A percentile compares a stretch with the other conserved stretches of the same genome.
Conservation (phyloP, 495 filamentous ascomycete genomes). For the Clohesyomyces aquaticus region DNA sequence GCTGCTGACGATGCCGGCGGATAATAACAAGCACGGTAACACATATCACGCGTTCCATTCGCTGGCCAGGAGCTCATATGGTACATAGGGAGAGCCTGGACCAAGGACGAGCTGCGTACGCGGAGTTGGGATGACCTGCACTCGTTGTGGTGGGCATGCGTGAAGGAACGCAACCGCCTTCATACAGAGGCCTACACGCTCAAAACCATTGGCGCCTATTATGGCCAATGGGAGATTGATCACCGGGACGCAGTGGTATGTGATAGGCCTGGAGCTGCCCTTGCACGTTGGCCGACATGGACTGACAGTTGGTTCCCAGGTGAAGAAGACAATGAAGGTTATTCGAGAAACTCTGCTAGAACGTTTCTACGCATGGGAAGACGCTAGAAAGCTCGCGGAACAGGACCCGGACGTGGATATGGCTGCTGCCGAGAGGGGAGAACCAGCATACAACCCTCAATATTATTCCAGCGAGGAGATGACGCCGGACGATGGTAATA, state of each 20-base stretch:
- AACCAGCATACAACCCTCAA: background rate
- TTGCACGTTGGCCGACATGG: background rate
- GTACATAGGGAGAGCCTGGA: slow-evolving; percentile 73
- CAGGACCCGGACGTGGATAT: slow-evolving; percentile 65
- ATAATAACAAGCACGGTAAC: slow-evolving; percentile 67
- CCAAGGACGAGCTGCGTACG: slow-evolving; percentile 78
- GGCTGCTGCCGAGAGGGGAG: slow-evolving; percentile 46
- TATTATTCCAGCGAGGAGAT: background rate
- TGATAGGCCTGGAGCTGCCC: slow-evolving; percentile 3
- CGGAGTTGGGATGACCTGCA: slow-evolving; percentile 96
- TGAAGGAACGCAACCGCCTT: slow-evolving; percentile 88
- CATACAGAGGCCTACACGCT: slow-evolving; percentile 74
- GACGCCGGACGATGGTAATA: too few species aligned
- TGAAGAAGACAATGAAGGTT: slow-evolving; percentile 69
- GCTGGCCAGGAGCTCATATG: slow-evolving; percentile 10
- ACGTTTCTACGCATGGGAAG: slow-evolving; percentile 86
- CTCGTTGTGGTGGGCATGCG: slow-evolving; percentile 90
- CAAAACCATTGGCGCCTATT: slow-evolving; percentile 63
- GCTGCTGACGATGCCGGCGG: slow-evolving; percentile 67
- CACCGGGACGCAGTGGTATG: slow-evolving; percentile 66
- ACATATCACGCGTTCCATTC: background rate
- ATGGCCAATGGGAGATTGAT: slow-evolving; percentile 66
- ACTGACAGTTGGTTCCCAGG: slow-evolving; percentile 46
- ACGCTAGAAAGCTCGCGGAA: slow-evolving; percentile 72
- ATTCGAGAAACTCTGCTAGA: slow-evolving; percentile 88